Conservation (phyloP, 139 green algal genomes). For the Volvox africanus region DNA sequence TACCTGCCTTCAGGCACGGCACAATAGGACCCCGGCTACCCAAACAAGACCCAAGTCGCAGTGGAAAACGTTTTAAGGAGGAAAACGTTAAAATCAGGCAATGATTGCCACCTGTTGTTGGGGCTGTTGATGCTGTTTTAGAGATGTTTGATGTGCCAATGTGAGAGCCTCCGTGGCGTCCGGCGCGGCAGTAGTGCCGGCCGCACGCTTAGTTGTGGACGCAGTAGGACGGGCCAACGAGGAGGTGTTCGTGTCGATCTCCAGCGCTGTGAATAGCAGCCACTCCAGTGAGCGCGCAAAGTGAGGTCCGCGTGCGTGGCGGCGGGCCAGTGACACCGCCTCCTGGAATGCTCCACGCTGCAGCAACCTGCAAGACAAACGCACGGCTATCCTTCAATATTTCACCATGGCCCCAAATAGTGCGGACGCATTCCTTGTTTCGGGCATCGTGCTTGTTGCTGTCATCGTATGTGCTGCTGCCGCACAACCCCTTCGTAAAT, state of each 20-base stretch:
- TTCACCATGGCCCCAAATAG: no score
- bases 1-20: no score
- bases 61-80: background rate
- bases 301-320: constrained; percentile 77
- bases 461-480: no score
- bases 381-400: no score
- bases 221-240: background rate
- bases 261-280: constrained; percentile 95
- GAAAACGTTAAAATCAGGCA: background rate
- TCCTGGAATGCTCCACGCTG: constrained; percentile 74
- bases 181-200: background rate
- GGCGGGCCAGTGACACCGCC: constrained; percentile 71
- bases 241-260: constrained; percentile 70
- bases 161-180: background rate
- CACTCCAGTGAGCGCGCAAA: constrained; percentile 94
- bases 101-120: background rate
- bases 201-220: background rate
- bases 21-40: no score
- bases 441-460: no score
- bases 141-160: background rate
- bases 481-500: no score
- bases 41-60: no score
- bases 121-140: background rate
- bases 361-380: constrained; percentile 77
- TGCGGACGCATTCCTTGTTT: no score